phyloP scores from a whole-genome alignment of 169 alveolate genomes.

The Plasmodium gaboni region DNA sequence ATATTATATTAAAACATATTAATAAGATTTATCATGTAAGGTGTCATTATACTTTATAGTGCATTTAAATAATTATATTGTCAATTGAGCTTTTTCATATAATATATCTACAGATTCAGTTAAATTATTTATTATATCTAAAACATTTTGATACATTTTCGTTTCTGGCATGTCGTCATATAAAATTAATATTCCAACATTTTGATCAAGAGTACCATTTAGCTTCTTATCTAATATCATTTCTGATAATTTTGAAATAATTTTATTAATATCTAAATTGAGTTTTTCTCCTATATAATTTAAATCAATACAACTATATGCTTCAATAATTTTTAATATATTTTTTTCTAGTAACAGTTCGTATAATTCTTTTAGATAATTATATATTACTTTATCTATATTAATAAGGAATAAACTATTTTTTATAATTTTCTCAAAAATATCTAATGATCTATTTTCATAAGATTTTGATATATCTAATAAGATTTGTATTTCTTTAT shows the following conservation, averaged over 20 bases:
- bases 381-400: slow-evolving; percentile 89
- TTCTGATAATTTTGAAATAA: slow-evolving; percentile 92
- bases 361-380: slow-evolving; percentile 90
- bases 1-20: too few relatives aligned
- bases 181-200: slow-evolving; percentile 90
- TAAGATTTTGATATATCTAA: slow-evolving; percentile 91
- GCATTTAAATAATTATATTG: slow-evolving; percentile 48
- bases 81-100: slow-evolving; percentile 86
- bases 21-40: too few relatives aligned
- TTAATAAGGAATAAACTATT: slow-evolving; percentile 86
- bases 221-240: slow-evolving; percentile 96
- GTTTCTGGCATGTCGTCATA: slow-evolving; percentile 86
- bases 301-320: slow-evolving; percentile 93
- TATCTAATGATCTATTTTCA: slow-evolving; percentile 90
- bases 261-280: slow-evolving; percentile 87
- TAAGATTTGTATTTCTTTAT: slow-evolving; percentile 91
- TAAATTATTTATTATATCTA: slow-evolving; percentile 83
- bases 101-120: slow-evolving; percentile 88
- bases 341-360: slow-evolving; percentile 92
- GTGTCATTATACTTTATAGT: background rate
- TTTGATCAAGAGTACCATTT: slow-evolving; percentile 95
- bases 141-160: slow-evolving; percentile 83
- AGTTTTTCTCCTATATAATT: slow-evolving; percentile 89
- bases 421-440: slow-evolving; percentile 90
- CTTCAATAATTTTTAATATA: slow-evolving; percentile 90